Conservation (phyloP, 345 rosid species). For the Citrus glauca region DNA sequence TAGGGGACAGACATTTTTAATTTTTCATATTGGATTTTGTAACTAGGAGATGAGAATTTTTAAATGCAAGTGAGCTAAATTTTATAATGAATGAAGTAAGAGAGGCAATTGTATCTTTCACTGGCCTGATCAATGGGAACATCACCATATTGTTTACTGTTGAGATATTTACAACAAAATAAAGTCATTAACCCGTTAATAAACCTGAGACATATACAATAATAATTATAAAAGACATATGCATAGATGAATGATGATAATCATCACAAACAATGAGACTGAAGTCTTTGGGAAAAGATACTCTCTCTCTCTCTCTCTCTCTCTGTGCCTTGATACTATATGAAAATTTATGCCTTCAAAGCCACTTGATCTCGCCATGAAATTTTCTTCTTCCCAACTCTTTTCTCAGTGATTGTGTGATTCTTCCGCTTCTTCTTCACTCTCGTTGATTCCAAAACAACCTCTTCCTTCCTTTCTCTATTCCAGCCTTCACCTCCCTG, state of each 20-base stretch:
- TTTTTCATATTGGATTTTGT: too few species aligned
- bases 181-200: neutral
- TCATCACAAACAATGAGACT: slow-evolving; percentile 1
- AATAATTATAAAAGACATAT: too few species aligned
- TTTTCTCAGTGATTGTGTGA: slow-evolving; percentile 14
- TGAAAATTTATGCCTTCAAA: slow-evolving; percentile 6
- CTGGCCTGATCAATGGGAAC: neutral
- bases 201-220: neutral
- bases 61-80: neutral
- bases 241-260: neutral
- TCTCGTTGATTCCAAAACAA: slow-evolving; percentile 2
- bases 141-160: neutral
- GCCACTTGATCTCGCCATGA: slow-evolving; percentile 37
- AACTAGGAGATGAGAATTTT: neutral
- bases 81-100: neutral
- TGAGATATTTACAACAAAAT: too few species aligned
- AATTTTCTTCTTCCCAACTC: slow-evolving; percentile 30
- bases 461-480: slow-evolving; percentile 3
- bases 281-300: neutral
- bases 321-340: too few species aligned
- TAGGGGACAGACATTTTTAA: too few species aligned
- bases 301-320: too few species aligned
- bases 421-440: slow-evolving; percentile 13
- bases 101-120: neutral
- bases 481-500: slow-evolving; percentile 11